Evolutionary conservation across 495 filamentous ascomycete genomes (phyloP), one percentile per base, ranked within the genome.

Genomic region (Friedmanniomyces simplex): DNA sequence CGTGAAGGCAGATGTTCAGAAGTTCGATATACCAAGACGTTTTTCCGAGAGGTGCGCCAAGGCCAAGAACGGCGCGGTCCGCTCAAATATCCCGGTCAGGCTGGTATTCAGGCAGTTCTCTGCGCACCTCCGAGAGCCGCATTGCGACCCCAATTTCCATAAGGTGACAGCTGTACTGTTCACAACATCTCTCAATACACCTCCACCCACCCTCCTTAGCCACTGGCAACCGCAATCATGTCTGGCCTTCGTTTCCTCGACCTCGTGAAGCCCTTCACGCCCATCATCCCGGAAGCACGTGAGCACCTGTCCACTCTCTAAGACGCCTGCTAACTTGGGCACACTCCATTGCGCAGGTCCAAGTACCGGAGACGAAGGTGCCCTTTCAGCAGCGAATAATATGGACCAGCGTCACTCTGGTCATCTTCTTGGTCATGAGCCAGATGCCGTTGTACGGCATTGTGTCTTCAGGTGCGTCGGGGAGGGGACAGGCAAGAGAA

Each of bases 391-490:
- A 97, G 76, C 91, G 94, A 77, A 76, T 97, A 81, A 95, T 97
- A 90, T 99, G 94, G 94, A 99, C 94, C 36, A 91, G 90, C 70
- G 83, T 96, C 74, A 97, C 91, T 55, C 79, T 96, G 63, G 76
- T 96, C 68, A 94, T 96, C 76, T 98, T 97, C 82, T 79, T 98
- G 85, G 91, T 99, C 71, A 99, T 99, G 94, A 95, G 88, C 76
- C 93, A 99, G 76, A 97, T 99, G 93, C 94, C 94, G 54, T 63
- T 70, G 47, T 71, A 69, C 62, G 65, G 67, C 58, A 71, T 73
- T 59, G 68, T 71, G 57, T 72, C 61, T 22, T 64, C 61, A 47
- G 61, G 61, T 64, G 12, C 42, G 59, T 53, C 10, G 45, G 10
- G 41, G 26, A 53, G 52, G 16, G 42, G 14, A 1, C 5, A n/a